Evolutionary conservation across 805 yeast genomes (phyloP).

Genomic region (Myxozyma nipponensis): DNA sequence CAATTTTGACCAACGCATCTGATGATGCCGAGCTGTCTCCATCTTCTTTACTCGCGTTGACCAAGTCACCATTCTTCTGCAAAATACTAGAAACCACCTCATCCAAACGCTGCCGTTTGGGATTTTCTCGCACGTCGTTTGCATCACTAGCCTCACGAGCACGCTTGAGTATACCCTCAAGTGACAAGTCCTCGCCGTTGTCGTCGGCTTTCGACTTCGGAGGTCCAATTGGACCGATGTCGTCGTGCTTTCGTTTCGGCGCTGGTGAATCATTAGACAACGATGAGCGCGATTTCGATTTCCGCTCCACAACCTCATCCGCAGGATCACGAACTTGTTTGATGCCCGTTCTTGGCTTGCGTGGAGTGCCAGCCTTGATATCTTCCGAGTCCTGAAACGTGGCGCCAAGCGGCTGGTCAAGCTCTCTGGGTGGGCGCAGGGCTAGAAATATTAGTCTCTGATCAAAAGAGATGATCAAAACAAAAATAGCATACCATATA

Average conservation of each 20-base stretch:
- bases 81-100: slow-evolving; percentile 2
- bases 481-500: slow-evolving; percentile 19
- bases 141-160: slow-evolving; percentile 11
- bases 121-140: slow-evolving; percentile 1
- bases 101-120: slow-evolving; percentile 11
- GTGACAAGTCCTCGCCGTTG: slow-evolving; percentile 3
- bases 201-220: not conserved
- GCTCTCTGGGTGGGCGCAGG: slow-evolving; percentile 28
- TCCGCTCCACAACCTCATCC: slow-evolving; percentile 13
- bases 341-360: slow-evolving; percentile 1
- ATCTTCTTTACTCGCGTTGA: not conserved
- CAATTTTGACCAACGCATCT: slow-evolving; percentile 11
- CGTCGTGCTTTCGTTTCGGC: slow-evolving; percentile 14
- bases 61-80: not conserved
- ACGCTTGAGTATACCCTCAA: slow-evolving; percentile 12
- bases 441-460: slow-evolving; percentile 9
- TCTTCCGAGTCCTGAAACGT: slow-evolving; percentile 29
- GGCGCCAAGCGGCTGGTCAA: slow-evolving; percentile 25
- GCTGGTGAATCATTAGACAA: slow-evolving; percentile 8
- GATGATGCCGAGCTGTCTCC: slow-evolving; percentile 2
- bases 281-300: slow-evolving; percentile 2
- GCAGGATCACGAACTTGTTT: slow-evolving; percentile 19
- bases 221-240: slow-evolving; percentile 7
- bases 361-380: slow-evolving; percentile 28
- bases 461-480: not conserved